Base-by-base conservation (phyloP, 257 asterid genomes). In the Cinchona pubescens region DNA sequence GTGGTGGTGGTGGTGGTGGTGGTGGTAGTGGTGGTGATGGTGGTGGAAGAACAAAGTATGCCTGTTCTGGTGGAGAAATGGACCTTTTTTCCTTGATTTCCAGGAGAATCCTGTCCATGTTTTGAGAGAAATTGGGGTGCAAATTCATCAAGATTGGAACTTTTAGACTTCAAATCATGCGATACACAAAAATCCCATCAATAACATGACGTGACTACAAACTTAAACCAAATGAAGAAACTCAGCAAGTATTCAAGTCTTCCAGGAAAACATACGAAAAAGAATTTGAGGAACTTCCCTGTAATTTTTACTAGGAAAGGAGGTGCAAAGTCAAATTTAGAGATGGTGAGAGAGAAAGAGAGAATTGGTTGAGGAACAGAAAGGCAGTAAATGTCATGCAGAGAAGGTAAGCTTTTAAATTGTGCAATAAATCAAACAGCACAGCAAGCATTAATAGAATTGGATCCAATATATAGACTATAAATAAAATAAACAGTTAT, bases 301-400 rank as follows among this genome's bases (percentile, higher is more conserved):
- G 78, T 79, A 42, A 27, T 79, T 85, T 81, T 77, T 77, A 71
- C 86, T 66, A 34, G 82, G 71, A 83, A 83, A 76, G 90, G 82
- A 80, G 82, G 86, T 76, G 82, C 75, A 77, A 83, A 85, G 90
- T 89, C 90, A 88, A 89, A 85, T 76, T 83, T 73, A 78, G 83
- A 76, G 79, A 45, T 64, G 42, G 81, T 21, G 32, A 65, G 63
- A 15, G 37, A 32, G 49, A 29, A 45, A 71, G 7, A 53, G 32
- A 61, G 58, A 51, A 51, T 71, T 63, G 76, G 81, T 78, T 78
- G 81, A 59, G 9, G 65, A 37, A 62, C n/a, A n/a, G n/a, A n/a
- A 61, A 5, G n/a, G 74, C 74, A 86, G 83, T 86, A 73, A 87
- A 87, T 88, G 89, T 67, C 83, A 72, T 55, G 70, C 79, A 78